Percentiles rank a stretch among this genome's conserved stretches.
phyloP scores from a whole-genome alignment of 176 grass and related monocot genomes.

The Rhynchospora tenuis region DNA sequence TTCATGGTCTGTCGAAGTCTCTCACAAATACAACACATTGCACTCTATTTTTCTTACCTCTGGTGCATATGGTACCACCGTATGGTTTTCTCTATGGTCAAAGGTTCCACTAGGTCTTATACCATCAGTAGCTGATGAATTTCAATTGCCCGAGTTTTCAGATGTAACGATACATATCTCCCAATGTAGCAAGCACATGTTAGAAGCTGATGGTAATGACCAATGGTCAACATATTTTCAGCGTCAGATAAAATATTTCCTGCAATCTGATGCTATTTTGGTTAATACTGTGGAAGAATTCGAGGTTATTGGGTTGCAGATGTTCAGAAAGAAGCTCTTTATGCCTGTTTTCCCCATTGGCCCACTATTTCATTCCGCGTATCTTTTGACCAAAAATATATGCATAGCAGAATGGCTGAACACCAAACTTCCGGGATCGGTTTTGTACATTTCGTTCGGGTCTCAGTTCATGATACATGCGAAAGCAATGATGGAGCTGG shows the following conservation, averaged over 20 bases:
- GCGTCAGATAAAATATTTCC: background rate
- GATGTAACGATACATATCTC: conserved; percentile 23
- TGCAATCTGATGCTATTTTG: background rate
- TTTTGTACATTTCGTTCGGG: conserved; percentile 34
- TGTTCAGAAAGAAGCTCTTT: conserved; percentile 14
- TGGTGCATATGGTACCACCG: conserved; percentile 11
- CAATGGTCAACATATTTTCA: conserved; percentile 16
- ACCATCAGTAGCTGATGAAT: background rate
- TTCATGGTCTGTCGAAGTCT: conserved; percentile 25
- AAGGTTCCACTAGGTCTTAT: conserved; percentile 10
- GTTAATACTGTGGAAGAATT: conserved; percentile 27
- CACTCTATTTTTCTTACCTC: conserved; percentile 17
- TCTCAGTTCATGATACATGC: conserved; percentile 23
- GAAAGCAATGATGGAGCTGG: conserved; percentile 29
- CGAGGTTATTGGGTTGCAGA: conserved; percentile 13
- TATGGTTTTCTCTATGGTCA: conserved; percentile 9
- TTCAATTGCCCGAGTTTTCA: conserved; percentile 16
- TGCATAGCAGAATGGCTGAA: conserved; percentile 18
- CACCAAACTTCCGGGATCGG: conserved; percentile 8
- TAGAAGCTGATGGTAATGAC: background rate
- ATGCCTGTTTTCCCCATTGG: conserved; percentile 18
- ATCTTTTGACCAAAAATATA: background rate
- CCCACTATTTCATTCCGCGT: conserved; percentile 8
- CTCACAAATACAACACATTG: conserved; percentile 4
- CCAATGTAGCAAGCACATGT: conserved; percentile 10